These are phyloP conservation scores for Colletotrichum sp. DNA, from an alignment of 2,329 filamentous ascomycete species.

Conservation along the genomic window DNA sequence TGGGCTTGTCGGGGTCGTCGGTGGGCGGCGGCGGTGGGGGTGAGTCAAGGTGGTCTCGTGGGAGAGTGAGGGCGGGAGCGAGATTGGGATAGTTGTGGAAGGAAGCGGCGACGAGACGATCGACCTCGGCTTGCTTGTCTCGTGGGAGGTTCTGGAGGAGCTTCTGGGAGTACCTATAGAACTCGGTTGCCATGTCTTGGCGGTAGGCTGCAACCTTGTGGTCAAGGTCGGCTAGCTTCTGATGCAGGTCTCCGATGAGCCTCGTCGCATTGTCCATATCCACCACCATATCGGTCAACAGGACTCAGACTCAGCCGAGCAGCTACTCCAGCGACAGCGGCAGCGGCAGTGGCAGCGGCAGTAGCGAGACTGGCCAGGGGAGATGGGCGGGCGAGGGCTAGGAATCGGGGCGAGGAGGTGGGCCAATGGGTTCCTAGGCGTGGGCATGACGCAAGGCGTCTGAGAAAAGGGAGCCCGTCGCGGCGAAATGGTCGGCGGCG, in stretches of 20 bases:
- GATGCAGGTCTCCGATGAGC: constrained; percentile 57
- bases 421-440: constrained; percentile 20
- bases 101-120: constrained; percentile 49
- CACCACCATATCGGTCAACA: constrained; percentile 15
- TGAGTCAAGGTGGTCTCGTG: constrained; percentile 35
- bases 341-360: background rate
- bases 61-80: constrained; percentile 36
- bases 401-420: constrained; percentile 16
- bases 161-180: constrained; percentile 57
- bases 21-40: constrained; percentile 31
- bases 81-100: constrained; percentile 52
- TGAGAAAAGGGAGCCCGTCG: constrained; percentile 15
- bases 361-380: constrained; percentile 1
- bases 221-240: constrained; percentile 62
- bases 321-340: background rate
- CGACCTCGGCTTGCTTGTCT: constrained; percentile 51
- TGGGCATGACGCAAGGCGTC: constrained; percentile 21
- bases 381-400: background rate
- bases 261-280: constrained; percentile 52
- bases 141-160: constrained; percentile 53
- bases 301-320: background rate
- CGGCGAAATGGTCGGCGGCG: constrained; percentile 14
- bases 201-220: constrained; percentile 61
- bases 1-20: constrained; percentile 10
- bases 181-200: constrained; percentile 62